Evolutionary conservation across 2,329 filamentous ascomycete genomes (phyloP).

Genomic region (Exophiala alcalophila): DNA sequence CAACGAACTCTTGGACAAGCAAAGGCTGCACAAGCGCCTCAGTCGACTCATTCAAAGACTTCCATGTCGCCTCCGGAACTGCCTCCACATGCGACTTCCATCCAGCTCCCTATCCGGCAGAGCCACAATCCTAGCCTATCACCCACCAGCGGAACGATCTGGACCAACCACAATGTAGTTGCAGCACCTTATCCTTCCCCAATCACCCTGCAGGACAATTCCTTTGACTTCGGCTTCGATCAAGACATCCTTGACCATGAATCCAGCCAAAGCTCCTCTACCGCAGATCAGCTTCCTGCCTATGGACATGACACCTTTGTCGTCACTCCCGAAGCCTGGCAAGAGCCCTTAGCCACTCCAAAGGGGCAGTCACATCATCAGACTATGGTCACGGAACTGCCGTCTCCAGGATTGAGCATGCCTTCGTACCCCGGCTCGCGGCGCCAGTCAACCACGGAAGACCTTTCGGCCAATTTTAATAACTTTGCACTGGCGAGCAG

Average conservation of each 20-base stretch:
- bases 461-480: constrained; percentile 27
- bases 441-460: constrained; percentile 27
- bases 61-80: constrained; percentile 19
- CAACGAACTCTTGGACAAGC: constrained; percentile 45
- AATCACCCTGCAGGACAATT: constrained; percentile 24
- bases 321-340: constrained; percentile 21
- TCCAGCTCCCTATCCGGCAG: constrained; percentile 19
- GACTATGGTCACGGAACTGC: constrained; percentile 9
- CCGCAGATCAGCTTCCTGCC: constrained; percentile 6
- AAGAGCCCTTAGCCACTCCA: constrained; percentile 21
- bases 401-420: constrained; percentile 25
- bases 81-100: constrained; percentile 21
- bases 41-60: constrained; percentile 10
- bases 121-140: constrained; percentile 11
- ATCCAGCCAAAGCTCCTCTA: constrained; percentile 2
- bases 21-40: constrained; percentile 38
- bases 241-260: constrained; percentile 12
- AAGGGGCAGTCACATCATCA: constrained; percentile 15
- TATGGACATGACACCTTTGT: constrained; percentile 21
- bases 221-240: constrained; percentile 30
- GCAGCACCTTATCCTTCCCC: constrained; percentile 21
- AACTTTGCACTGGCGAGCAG: constrained; percentile 25
- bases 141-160: constrained; percentile 8
- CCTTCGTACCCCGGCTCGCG: constrained; percentile 27
- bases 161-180: constrained; percentile 6